Base-by-base conservation (phyloP, 1,284 basidiomycete species). In the Heterobasidion annosum region DNA sequence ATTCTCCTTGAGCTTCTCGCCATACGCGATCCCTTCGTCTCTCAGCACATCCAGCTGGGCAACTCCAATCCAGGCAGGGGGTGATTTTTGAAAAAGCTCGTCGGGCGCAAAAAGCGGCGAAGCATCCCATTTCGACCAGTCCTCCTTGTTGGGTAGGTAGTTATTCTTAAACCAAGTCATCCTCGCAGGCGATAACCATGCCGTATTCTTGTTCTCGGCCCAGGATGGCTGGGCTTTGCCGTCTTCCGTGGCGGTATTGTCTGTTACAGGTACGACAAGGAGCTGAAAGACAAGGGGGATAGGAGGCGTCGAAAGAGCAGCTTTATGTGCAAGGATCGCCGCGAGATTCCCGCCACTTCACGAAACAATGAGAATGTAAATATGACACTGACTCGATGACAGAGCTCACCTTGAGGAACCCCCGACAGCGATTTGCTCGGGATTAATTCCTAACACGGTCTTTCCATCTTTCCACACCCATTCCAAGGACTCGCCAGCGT, bases 131-230 rank as follows among this genome's bases (percentile, higher is more conserved):
- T 83, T 79, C 0, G 68, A 68, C 69, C 79, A 73, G 56, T 86
- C 83, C 37, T 68, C 71, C 51, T 72, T 60, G 60, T 85, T 78
- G 0, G 86, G 85, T 1, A 85, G 73, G 64, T 89, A 88, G 58
- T 83, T 81, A 53, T 73, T 66, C 33, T 78, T 71, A 74, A 85
- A 88, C 86, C 88, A 90, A 44, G 79, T 61, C 87, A 89, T 89
- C 50, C 81, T 79, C 5, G 61, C 78, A 0, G 80, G 81, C 3
- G 72, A 69, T 33, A 90, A 74, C 71, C 82, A 80, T 0, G 81
- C 76, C 1, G 83, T 79, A 53, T 82, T 66, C 25, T 72, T 68
- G 61, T 85, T 83, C 58, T 79, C 76, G 12, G 68, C 67, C 85
- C 85, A 88, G 9, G 77, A 79, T 9, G 68, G 66, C 53, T 79